Percentiles rank a stretch among this genome's conserved stretches.
These are phyloP conservation scores for Kazachstania taianensis DNA, from an alignment of 805 yeast species.

Conservation along the genomic window DNA sequence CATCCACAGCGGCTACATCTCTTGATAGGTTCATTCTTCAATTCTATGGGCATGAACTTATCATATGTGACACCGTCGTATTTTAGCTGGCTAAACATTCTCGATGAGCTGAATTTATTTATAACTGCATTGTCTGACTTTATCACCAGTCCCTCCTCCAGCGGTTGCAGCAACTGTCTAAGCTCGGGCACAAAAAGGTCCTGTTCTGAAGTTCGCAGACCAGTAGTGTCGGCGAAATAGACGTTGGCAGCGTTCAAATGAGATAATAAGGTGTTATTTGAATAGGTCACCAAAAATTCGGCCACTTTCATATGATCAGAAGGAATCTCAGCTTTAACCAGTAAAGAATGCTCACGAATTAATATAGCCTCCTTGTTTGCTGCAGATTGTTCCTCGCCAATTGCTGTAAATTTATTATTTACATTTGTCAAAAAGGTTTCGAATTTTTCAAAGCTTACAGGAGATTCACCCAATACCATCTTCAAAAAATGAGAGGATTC, in stretches of 20 bases:
- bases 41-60: slow-evolving; percentile 13
- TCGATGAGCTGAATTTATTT: slow-evolving; percentile 18
- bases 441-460: slow-evolving; percentile 45
- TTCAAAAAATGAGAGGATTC: slow-evolving; percentile 26
- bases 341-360: slow-evolving; percentile 31
- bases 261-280: slow-evolving; percentile 23
- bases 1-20: slow-evolving; percentile 49
- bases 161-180: slow-evolving; percentile 31
- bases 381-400: slow-evolving; percentile 24
- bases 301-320: slow-evolving; percentile 27
- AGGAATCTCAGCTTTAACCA: slow-evolving; percentile 55
- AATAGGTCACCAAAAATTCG: slow-evolving; percentile 21
- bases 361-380: slow-evolving; percentile 5
- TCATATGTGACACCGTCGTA: slow-evolving; percentile 29
- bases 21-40: slow-evolving; percentile 26
- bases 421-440: slow-evolving; percentile 55
- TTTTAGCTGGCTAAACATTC: slow-evolving; percentile 28
- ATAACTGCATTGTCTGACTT: slow-evolving; percentile 46
- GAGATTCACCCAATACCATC: slow-evolving; percentile 33
- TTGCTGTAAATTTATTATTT: slow-evolving; percentile 28
- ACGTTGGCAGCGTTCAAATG: slow-evolving; percentile 23
- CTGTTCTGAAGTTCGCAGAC: slow-evolving; percentile 21
- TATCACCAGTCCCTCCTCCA: slow-evolving; percentile 33
- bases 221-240: slow-evolving; percentile 25
- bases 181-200: slow-evolving; percentile 26